Percentiles rank a stretch among this genome's conserved stretches.
These are phyloP conservation scores for Collybia sp. DNA, from an alignment of 768 basidiomycete species.

Conservation along the genomic window DNA sequence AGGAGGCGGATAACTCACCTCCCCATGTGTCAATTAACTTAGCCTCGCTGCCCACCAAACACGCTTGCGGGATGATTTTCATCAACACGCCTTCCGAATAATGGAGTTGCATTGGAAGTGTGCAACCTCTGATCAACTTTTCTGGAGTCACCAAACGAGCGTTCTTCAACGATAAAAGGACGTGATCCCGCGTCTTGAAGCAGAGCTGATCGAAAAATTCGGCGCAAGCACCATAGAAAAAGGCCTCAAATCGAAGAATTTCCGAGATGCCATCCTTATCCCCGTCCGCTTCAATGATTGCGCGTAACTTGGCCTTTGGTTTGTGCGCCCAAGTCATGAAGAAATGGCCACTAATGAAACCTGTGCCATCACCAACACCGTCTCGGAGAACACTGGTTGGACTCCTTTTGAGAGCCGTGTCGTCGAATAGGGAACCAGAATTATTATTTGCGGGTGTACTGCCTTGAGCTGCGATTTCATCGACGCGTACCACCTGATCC, in stretches of 20 bases:
- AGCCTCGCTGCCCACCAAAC: slow-evolving; percentile 14
- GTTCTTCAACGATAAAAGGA: slow-evolving; percentile 47
- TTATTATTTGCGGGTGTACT: neutral
- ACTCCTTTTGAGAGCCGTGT: slow-evolving; percentile 19
- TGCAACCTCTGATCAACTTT: slow-evolving; percentile 20
- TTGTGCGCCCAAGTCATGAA: slow-evolving; percentile 39
- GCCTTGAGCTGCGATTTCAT: too few relatives aligned
- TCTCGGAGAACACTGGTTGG: slow-evolving; percentile 26
- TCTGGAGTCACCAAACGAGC: slow-evolving; percentile 22
- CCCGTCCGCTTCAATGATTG: slow-evolving; percentile 20
- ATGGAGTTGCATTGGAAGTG: slow-evolving; percentile 33
- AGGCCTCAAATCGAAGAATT: slow-evolving; percentile 31
- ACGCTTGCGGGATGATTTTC: slow-evolving; percentile 24
- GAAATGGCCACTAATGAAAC: slow-evolving; percentile 36
- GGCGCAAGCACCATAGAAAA: slow-evolving; percentile 26
- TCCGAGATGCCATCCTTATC: slow-evolving; percentile 14
- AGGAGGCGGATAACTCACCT: slow-evolving; percentile 19
- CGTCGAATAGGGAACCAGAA: slow-evolving; percentile 11
- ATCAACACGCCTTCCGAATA: slow-evolving; percentile 39
- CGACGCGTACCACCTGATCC: too few relatives aligned
- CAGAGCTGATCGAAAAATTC: slow-evolving; percentile 28
- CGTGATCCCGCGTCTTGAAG: slow-evolving; percentile 34
- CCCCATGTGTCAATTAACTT: slow-evolving; percentile 34
- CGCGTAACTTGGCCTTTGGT: slow-evolving; percentile 18
- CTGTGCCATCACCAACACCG: slow-evolving; percentile 20